Base-by-base conservation (phyloP, 1,284 basidiomycete genomes). In the Ceratobasidium sp. region DNA sequence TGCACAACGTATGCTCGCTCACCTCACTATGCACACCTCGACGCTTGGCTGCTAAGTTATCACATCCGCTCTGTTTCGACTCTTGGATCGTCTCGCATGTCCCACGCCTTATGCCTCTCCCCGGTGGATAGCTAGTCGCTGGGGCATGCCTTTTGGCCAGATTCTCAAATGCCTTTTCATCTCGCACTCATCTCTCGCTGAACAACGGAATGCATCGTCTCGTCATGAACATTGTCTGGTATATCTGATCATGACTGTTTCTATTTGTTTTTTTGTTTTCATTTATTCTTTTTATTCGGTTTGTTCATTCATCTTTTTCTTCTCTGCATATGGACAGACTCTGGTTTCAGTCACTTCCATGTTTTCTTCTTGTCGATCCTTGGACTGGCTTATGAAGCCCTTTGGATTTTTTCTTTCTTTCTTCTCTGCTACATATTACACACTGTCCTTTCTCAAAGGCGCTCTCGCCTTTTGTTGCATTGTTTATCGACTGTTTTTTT, bases 261-360 rank as follows among this genome's bases (percentile, higher is more conserved):
- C 38, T 72, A 58, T 71, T 56, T 60, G 64, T 69, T 62, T 68
- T 54, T 42, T 62, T 47, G 69, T 54, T 57, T 72, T 68, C 68
- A 69, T 70, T 69, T 69, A 69, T 70, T 72, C 69, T 68, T 73
- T 50, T 71, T 69, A 65, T 68, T 56, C 71, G 62, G 54, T 67
- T 68, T 69, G 65, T 73, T 57, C 45, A 50, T 53, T 62, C 49
- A 31, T 58, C 56, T 71, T 53, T 58, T 53, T 65, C 45, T 71
- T 67, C 52, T 69, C 34, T 53, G 38, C 34, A 54, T 67, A 68
- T 70, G 68, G 56, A 65, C 53, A 56, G 53, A 57, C 58, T 70
- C 54, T 58, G 56, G 67, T 67, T 71, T 65, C 31, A 53, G 62
- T 70, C 58, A 49, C 58, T 20, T 17, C 43, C 56, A 62, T 65